phyloP scores from a whole-genome alignment of 129 eudicot species.

The Escallonia herrerae region DNA sequence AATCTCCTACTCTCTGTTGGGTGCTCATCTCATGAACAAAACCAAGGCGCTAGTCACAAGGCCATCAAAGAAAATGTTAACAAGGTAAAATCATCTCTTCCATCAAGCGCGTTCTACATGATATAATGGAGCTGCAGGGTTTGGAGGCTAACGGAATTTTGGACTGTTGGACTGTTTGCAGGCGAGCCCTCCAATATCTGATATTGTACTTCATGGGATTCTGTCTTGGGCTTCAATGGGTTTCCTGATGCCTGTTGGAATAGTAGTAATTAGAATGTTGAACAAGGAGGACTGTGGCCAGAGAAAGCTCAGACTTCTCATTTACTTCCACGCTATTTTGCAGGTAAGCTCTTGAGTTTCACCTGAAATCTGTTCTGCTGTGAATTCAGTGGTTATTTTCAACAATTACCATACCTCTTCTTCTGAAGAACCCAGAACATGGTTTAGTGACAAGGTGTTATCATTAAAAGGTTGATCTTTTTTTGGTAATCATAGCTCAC shows the following conservation, averaged over 20 bases:
- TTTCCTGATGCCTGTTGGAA: conserved; percentile 60
- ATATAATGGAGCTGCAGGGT: not conserved
- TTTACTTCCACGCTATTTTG: conserved; percentile 42
- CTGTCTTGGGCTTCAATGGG: conserved; percentile 78
- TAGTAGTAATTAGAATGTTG: conserved; percentile 44
- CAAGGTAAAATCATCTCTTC: conserved; percentile 17
- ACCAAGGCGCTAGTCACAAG: conserved; percentile 18
- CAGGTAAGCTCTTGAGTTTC: conserved; percentile 35
- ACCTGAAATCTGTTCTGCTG: not conserved
- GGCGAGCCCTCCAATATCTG: conserved; percentile 36
- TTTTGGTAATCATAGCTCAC: conserved; percentile 31
- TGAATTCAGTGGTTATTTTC: not conserved
- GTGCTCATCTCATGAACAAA: conserved; percentile 31
- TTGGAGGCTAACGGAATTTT: not conserved
- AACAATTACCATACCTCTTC: not conserved
- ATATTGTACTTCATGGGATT: conserved; percentile 58
- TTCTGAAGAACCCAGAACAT: not conserved
- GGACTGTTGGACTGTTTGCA: conserved; percentile 5
- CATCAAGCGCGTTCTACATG: not conserved
- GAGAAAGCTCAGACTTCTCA: conserved; percentile 35
- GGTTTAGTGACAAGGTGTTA: conserved; percentile 20
- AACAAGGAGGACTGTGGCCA: conserved; percentile 32
- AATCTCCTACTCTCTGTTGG: conserved; percentile 28
- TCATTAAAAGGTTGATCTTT: conserved; percentile 22
- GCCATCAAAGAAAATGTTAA: conserved; percentile 23